Evolutionary conservation across 192 early-diverging fungal species (phyloP).

Genomic region (Rhizophagus sp.): DNA sequence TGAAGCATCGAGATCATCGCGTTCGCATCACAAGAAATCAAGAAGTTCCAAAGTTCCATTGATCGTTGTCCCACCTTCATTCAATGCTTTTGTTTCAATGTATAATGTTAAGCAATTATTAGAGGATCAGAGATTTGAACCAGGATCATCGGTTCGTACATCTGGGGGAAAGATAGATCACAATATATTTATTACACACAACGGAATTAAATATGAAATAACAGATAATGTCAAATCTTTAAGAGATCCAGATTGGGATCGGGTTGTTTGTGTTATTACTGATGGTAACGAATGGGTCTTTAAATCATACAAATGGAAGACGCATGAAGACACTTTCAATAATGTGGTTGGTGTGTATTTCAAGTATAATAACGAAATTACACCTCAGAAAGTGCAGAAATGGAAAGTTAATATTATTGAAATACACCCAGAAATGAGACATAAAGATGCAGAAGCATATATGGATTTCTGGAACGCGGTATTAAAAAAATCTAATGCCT

Average conservation of each 20-base stretch:
- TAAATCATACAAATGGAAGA: constrained; percentile 85
- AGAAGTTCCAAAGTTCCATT: not conserved
- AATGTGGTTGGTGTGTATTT: constrained; percentile 69
- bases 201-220: constrained; percentile 67
- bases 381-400: constrained; percentile 38
- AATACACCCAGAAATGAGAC: constrained; percentile 4
- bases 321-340: constrained; percentile 82
- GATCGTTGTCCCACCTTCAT: not conserved
- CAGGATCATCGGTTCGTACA: constrained; percentile 61
- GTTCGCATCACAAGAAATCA: not conserved
- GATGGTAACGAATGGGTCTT: constrained; percentile 94
- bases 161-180: constrained; percentile 72
- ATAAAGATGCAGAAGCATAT: constrained; percentile 15
- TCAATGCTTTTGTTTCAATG: constrained; percentile 72
- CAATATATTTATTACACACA: constrained; percentile 62
- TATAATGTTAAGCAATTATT: constrained; percentile 89
- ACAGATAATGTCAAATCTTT: constrained; percentile 78
- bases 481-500: not conserved
- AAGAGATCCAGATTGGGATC: constrained; percentile 79
- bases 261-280: constrained; percentile 89
- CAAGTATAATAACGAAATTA: constrained; percentile 55
- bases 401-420: constrained; percentile 55
- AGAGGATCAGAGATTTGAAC: constrained; percentile 70
- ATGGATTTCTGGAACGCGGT: not conserved
- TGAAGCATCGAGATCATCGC: not conserved